Conservation (phyloP, 768 basidiomycete species). For the Pisolithus albus region DNA sequence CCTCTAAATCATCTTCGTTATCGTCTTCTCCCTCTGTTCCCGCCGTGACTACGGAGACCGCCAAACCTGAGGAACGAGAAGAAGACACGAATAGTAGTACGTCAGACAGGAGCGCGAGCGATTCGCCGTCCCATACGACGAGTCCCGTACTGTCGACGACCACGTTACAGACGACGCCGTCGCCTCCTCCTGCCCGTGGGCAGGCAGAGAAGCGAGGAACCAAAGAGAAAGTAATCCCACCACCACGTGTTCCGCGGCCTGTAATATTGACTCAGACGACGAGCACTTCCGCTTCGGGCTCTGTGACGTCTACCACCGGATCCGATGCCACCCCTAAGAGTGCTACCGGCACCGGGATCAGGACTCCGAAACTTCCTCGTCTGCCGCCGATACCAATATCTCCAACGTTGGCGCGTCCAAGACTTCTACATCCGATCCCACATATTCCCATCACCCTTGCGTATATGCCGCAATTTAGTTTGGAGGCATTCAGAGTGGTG, state of each 20-base stretch:
- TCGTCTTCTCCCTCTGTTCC: no score
- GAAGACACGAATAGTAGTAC: constrained; percentile 43
- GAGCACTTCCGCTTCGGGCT: no score
- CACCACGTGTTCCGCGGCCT: no score
- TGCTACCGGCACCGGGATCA: no score
- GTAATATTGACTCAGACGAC: no score
- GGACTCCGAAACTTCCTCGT: constrained; percentile 7
- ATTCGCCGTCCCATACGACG: constrained; percentile 52
- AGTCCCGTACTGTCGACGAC: constrained; percentile 71
- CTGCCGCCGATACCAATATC: constrained; percentile 39
- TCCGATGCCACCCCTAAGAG: no score
- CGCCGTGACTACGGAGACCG: constrained; percentile 5
- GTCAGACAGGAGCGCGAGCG: constrained; percentile 35
- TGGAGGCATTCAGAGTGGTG: constrained; percentile 53
- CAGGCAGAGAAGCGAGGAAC: no score
- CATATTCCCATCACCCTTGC: constrained; percentile 53
- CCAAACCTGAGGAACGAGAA: constrained; percentile 30
- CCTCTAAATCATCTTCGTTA: no score
- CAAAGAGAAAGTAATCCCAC: no score
- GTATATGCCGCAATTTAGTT: constrained; percentile 50
- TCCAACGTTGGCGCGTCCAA: constrained; percentile 58
- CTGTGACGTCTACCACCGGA: no score
- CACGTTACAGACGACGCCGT: constrained; percentile 73
- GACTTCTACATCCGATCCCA: constrained; percentile 59
- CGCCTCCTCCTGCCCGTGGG: constrained; percentile 49